Evolutionary conservation across 495 filamentous ascomycete species (phyloP).

Genomic region (Aspergillus conjunctus): DNA sequence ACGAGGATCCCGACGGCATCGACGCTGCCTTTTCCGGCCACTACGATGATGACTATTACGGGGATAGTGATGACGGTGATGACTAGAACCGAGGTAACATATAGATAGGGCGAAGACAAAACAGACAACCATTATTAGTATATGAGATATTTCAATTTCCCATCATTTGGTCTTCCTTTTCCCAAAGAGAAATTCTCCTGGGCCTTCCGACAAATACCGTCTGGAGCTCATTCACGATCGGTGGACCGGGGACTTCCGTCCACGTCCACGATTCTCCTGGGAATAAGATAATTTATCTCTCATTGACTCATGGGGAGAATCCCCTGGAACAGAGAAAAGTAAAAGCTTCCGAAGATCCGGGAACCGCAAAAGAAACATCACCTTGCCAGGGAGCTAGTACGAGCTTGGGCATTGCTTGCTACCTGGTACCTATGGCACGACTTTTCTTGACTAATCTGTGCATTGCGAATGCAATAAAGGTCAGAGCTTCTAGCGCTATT

Average conservation of each 20-base stretch:
- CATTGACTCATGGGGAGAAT: no score
- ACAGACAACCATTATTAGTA: not conserved
- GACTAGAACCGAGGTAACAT: slow-evolving; percentile 27
- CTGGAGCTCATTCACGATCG: no score
- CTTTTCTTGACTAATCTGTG: slow-evolving; percentile 2
- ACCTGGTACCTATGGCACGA: not conserved
- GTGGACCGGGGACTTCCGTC: no score
- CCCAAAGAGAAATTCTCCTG: not conserved
- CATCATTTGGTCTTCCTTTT: slow-evolving; percentile 3
- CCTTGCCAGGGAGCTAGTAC: not conserved
- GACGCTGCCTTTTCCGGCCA: slow-evolving; percentile 46
- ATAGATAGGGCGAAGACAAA: slow-evolving; percentile 5
- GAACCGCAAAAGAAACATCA: not conserved
- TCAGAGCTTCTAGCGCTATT: slow-evolving; percentile 1
- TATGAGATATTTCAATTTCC: slow-evolving; percentile 9
- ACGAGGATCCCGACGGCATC: slow-evolving; percentile 38
- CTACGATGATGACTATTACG: slow-evolving; percentile 39
- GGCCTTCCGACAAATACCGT: no score
- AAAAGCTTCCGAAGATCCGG: no score
- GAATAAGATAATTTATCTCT: no score
- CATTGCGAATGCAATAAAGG: slow-evolving; percentile 5
- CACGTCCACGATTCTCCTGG: no score
- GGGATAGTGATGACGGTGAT: slow-evolving; percentile 38
- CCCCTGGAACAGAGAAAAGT: no score
- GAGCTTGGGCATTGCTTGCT: slow-evolving; percentile 11